Base-by-base conservation (phyloP, 2,329 filamentous ascomycete genomes). In the Clonostachys solani region DNA sequence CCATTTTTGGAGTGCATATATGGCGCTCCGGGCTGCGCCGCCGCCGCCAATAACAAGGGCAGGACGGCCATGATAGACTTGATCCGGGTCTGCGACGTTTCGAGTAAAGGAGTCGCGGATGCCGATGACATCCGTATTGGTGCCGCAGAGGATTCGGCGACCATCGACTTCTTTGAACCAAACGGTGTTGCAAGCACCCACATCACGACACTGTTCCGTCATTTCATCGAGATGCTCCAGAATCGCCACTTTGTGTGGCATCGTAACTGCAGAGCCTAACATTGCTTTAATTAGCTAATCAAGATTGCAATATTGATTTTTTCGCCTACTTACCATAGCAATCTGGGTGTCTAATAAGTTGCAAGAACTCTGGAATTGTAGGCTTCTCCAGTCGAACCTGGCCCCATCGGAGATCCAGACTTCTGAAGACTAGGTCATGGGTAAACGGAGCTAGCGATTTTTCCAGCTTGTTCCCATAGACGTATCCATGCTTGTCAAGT, bases 171-270 rank as follows among this genome's bases (percentile, higher is more conserved):
- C 64, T 18, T 78, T 73, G 42, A 88, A 63, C 69, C 86, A 92
- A 45, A 92, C 77, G 1, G 88, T 94, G 72, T 94, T 92, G 65
- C 86, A 85, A 44, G 88, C 88, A 43, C 88, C 87, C 18, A 91
- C 84, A 35, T 84, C 82, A 44, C 78, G 76, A 54, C 82, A 87
- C 65, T 91, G 86, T 18, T 81, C 77, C 7, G 87, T 90, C 36
- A 92, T 71, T 46, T 84, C 80, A 59, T 92, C 87, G 9, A 92
- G 76, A 55, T 89, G 75, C 0, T 80, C 74, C 50, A 92, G 80
- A 60, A 92, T 89, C 56, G 81, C 75, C 23, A 92, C 80, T 65
- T 94, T 92, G 72, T 89, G 84, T 0, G 89, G 89, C 88, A 92
- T 94, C 17, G 88, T 92, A 36, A 92, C 83, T 5, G 85, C 82